Percentiles rank a stretch among this genome's conserved stretches.
Evolutionary conservation across 164 flowering plant species (phyloP).

Genomic region (Chloranthus sessilifolius): DNA sequence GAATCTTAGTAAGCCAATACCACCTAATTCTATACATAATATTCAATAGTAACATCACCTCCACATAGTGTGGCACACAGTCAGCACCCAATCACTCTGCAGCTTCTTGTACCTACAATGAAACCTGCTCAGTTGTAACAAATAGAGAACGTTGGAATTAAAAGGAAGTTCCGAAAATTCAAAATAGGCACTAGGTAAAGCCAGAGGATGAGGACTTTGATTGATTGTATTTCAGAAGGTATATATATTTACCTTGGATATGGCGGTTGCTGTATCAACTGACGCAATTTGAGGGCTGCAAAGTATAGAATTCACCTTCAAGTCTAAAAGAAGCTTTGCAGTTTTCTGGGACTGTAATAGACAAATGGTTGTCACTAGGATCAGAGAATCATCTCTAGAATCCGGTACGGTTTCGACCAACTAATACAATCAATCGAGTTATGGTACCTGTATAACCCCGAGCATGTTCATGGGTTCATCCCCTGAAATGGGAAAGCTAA

Average conservation of each 20-base stretch:
- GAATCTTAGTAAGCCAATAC: too few species aligned
- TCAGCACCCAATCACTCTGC: too few species aligned
- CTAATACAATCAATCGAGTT: slow-evolving; percentile 6
- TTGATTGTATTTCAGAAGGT: too few species aligned
- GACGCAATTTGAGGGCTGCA: slow-evolving; percentile 57
- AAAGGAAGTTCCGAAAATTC: too few species aligned
- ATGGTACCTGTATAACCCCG: slow-evolving; percentile 68
- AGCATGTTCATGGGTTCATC: slow-evolving; percentile 72
- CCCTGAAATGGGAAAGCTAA: slow-evolving; percentile 16
- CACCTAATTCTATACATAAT: too few species aligned
- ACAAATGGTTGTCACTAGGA: slow-evolving; percentile 1
- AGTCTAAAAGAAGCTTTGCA: slow-evolving; percentile 88
- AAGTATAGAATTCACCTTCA: slow-evolving; percentile 56
- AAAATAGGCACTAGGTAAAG: too few species aligned
- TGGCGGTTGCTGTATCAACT: slow-evolving; percentile 55
- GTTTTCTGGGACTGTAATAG: slow-evolving; percentile 93
- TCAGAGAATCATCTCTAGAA: slow-evolving; percentile 11
- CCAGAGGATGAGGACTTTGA: too few species aligned
- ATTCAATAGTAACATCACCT: too few species aligned
- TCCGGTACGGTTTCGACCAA: background rate
- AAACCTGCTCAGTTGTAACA: too few species aligned
- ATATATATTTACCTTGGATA: slow-evolving; percentile 70
- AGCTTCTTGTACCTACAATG: too few species aligned
- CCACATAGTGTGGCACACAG: too few species aligned
- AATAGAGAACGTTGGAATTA: too few species aligned